A percentile compares a stretch with the other conserved stretches of the same genome.
phyloP scores from a whole-genome alignment of 345 rosid genomes.

The Tarenaya hassleriana region DNA sequence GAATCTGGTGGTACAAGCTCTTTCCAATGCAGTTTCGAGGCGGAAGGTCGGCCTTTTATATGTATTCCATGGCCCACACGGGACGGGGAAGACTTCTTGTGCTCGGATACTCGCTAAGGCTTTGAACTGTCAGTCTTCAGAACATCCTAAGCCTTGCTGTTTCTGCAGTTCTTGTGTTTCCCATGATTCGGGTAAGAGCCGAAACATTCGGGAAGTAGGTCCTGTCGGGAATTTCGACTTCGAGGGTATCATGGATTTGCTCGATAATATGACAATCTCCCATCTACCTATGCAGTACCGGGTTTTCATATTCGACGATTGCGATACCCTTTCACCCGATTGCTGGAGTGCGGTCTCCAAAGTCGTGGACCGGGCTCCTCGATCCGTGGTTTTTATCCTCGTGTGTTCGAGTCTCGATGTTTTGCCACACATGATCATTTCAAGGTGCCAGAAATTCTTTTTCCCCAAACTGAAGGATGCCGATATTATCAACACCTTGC shows the following conservation, averaged over 20 bases:
- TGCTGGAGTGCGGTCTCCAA: conserved; percentile 83
- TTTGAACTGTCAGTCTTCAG: conserved; percentile 75
- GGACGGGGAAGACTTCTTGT: conserved; percentile 93
- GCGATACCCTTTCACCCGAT: conserved; percentile 66
- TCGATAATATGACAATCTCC: conserved; percentile 55
- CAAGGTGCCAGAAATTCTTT: conserved; percentile 95
- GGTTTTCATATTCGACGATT: conserved; percentile 76
- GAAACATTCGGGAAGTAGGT: conserved; percentile 71
- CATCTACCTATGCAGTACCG: conserved; percentile 48
- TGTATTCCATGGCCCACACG: conserved; percentile 92
- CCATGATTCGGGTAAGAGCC: conserved; percentile 63
- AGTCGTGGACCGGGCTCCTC: conserved; percentile 74
- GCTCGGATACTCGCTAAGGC: conserved; percentile 89
- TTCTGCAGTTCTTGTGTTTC: conserved; percentile 69
- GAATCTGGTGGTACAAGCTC: conserved; percentile 78
- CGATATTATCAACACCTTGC: conserved; percentile 71
- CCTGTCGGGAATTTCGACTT: conserved; percentile 72
- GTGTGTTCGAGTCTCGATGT: conserved; percentile 84
- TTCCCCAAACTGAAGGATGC: conserved; percentile 90
- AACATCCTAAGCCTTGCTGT: conserved; percentile 75
- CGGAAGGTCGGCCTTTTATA: conserved; percentile 83
- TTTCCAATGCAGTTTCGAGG: conserved; percentile 66
- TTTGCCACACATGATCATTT: conserved; percentile 81
- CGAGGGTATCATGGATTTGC: conserved; percentile 56
- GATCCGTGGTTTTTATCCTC: conserved; percentile 73